Evolutionary conservation across 345 rosid species (phyloP).

Genomic region (Rhodamnia argentea): DNA sequence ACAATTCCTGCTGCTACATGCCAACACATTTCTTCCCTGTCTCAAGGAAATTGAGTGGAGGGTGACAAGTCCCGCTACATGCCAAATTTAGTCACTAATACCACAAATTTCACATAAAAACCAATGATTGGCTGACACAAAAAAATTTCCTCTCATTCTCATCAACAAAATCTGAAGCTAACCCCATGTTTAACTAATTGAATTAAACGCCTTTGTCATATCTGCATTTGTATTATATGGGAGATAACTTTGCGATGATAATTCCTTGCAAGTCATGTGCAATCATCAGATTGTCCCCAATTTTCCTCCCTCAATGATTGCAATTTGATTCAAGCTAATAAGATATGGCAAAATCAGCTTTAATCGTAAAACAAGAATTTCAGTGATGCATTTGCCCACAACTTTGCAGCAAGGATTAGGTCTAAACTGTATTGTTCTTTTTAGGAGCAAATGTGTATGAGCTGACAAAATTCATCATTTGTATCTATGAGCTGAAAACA

Average conservation of each 20-base stretch:
- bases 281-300: neutral
- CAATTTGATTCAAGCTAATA: neutral
- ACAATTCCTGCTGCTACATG: neutral
- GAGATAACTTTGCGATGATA: neutral
- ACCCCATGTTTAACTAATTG: neutral
- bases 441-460: neutral
- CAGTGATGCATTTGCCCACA: neutral
- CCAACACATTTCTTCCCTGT: neutral
- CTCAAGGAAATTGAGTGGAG: neutral
- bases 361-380: neutral
- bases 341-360: neutral
- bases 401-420: neutral
- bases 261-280: neutral
- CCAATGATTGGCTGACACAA: neutral
- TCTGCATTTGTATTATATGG: neutral
- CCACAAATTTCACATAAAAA: neutral
- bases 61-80: neutral
- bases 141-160: neutral
- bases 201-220: neutral
- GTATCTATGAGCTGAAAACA: neutral
- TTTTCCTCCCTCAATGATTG: neutral
- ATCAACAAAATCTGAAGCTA: neutral
- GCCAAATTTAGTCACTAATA: neutral
- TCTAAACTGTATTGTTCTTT: neutral
- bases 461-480: neutral